Evolutionary conservation across 306 rosid genomes (phyloP), one percentile per base, ranked within the genome.

Genomic region (Prunus salicina): DNA sequence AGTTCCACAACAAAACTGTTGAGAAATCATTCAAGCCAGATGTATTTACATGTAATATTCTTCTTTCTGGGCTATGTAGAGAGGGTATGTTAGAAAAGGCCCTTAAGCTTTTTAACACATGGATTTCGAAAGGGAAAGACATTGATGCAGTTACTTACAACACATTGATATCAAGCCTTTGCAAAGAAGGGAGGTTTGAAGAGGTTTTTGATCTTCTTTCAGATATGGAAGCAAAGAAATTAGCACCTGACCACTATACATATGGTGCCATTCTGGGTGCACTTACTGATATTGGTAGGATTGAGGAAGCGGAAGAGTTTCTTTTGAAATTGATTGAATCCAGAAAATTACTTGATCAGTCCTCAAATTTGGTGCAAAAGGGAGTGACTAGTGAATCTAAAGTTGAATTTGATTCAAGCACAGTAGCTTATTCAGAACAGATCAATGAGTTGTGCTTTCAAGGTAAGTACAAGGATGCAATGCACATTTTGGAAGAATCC

Each of bases 381-480:
- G 70, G 69, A 61, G 68, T 74, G 68, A 74, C 76, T 22, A 62
- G 18, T 64, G 88, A 81, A 69, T 53, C 80, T 62, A 64, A 77
- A n/a, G 80, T 69, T 20, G 89, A 85, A 79, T 71, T 38, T 64
- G 91, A 83, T 90, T 76, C 83, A 14, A 73, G 71, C 58, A 78
- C 88, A 49, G 19, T 20, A 45, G 75, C 47, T 53, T 85, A 89
- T 83, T 89, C 98, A 2, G 86, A 90, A 52, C 82, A 78, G 75
- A 92, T 94, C 79, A 86, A 58, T 67, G 83, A 73, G 76, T 77
- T 90, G 71, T 94, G 98, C 75, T 68, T 74, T 72, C 79, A 86
- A 83, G 91, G 85, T 76, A 94, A 87, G 84, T 90, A 90, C 84
- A 86, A 82, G 85, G 97, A 92, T 24, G 97, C 98, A 56, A 87